A percentile compares a stretch with the other conserved stretches of the same genome.
Evolutionary conservation across 192 early-diverging fungal genomes (phyloP).

Genomic region (Diversispora eburnea): DNA sequence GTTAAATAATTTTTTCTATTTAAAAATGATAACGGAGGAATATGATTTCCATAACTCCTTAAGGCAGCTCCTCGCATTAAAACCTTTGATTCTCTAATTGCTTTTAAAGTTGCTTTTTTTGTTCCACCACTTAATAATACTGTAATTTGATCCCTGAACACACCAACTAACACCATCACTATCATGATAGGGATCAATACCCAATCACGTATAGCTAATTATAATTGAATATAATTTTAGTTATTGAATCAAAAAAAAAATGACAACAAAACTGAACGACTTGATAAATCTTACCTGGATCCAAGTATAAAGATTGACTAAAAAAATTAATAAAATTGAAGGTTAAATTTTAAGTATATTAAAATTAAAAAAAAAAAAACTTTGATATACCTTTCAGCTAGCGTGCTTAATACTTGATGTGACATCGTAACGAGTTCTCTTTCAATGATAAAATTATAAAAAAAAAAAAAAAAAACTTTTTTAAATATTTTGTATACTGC

Average conservation of each 20-base stretch:
- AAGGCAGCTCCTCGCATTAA: constrained; percentile 70
- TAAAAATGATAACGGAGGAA: constrained; percentile 70
- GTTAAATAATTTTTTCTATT: constrained; percentile 68
- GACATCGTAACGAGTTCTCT: not conserved
- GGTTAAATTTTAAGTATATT: not conserved
- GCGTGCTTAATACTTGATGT: constrained; percentile 4
- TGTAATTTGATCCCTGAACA: constrained; percentile 91
- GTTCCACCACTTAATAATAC: constrained; percentile 77
- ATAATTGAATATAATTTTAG: not conserved
- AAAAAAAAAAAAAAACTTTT: too few species aligned
- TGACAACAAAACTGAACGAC: too few species aligned
- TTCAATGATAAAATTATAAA: too few species aligned
- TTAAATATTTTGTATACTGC: too few species aligned
- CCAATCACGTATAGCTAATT: constrained; percentile 86
- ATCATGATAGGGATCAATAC: constrained; percentile 95
- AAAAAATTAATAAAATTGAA: not conserved
- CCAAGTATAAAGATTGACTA: constrained; percentile 24
- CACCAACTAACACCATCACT: constrained; percentile 95
- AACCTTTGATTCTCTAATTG: constrained; percentile 80
- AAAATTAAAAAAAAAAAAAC: not conserved
- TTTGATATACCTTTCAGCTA: constrained; percentile 11
- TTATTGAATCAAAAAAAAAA: not conserved
- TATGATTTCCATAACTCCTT: constrained; percentile 61
- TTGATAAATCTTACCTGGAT: constrained; percentile 7
- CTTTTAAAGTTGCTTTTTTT: constrained; percentile 74